Evolutionary conservation across 1,139 yeast species (phyloP), one percentile per base, ranked within the genome.

Genomic region (Suhomyces bolitotheri): DNA sequence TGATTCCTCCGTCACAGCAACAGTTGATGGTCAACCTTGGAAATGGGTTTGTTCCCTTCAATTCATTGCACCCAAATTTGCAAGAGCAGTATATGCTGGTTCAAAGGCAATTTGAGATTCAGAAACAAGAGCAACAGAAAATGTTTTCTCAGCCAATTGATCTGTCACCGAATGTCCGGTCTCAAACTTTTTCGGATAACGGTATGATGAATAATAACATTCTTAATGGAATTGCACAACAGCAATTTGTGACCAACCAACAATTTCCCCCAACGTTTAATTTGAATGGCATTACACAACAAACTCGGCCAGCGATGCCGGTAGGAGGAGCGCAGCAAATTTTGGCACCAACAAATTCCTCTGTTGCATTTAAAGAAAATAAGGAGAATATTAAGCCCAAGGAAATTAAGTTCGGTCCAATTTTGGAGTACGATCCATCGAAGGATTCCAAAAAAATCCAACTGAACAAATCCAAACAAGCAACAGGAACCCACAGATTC

Each of bases 401-500:
- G 33, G 62, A 62, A 33, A 62, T 66, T 31, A 66, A 58, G 23
- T 67, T 67, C 46, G 71, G 71, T 15, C 73, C 73, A 3, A 66
- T 67, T 40, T 50, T 67, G 34, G 73, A 59, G 28, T 67, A 67
- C 38, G 72, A 67, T 43, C 73, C 73, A 5, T 64, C 70, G 7
- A 63, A 60, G 38, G 66, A 64, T 34, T 44, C 53, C 7, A 36
- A 38, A 25, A 46, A 44, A 24, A 32, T 44, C n/a, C 53, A 44
- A 17, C 50, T 45, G 27, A 29, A 44, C 27, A 45, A 46, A 31
- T 32, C 46, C 16, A 53, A 53, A 32, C 47, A 51, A 15, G 47
- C 45, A 19, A 45, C 38, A 24, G 63, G 60, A 3, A 47, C 58
- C 20, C 60, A 62, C 33, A 46, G 60, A 17, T 63, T 64, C 34